Conservation (phyloP, 2,329 filamentous ascomycete genomes). For the Fusarium ramigenum region DNA sequence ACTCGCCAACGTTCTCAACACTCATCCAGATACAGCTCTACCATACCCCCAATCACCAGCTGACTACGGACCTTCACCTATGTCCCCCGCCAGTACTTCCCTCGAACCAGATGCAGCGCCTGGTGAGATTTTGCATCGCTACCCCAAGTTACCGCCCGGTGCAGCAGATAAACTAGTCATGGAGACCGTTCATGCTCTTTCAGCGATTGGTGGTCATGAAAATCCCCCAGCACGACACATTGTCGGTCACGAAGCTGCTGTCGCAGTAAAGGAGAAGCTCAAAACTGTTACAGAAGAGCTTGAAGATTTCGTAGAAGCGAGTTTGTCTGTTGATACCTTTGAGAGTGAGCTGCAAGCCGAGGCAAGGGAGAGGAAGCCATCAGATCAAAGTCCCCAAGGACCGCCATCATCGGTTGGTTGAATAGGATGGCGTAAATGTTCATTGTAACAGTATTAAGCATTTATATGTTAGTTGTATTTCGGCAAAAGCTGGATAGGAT, state of each 20-base stretch:
- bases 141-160: slow-evolving; percentile 74
- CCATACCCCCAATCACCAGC: slow-evolving; percentile 41
- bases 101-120: slow-evolving; percentile 48
- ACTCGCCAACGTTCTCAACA: slow-evolving; percentile 80
- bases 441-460: neutral
- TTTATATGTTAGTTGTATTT: neutral
- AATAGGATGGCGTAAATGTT: neutral
- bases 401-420: slow-evolving; percentile 34
- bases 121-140: slow-evolving; percentile 69
- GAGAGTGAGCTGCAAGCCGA: slow-evolving; percentile 65
- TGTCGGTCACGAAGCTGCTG: slow-evolving; percentile 87
- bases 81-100: slow-evolving; percentile 45
- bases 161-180: slow-evolving; percentile 79
- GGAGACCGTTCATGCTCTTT: slow-evolving; percentile 91
- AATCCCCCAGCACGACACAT: slow-evolving; percentile 96
- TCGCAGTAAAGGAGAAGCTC: slow-evolving; percentile 92
- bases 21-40: slow-evolving; percentile 72
- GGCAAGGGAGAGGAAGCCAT: slow-evolving; percentile 54
- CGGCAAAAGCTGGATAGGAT: neutral
- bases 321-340: slow-evolving; percentile 82
- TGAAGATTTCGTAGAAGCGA: slow-evolving; percentile 94
- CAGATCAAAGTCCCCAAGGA: slow-evolving; percentile 40
- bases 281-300: slow-evolving; percentile 96
- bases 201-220: slow-evolving; percentile 92
- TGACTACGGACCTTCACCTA: slow-evolving; percentile 43